These are phyloP conservation scores for Neofusicoccum ribis DNA, from an alignment of 2,329 filamentous ascomycete species.

Conservation along the genomic window DNA sequence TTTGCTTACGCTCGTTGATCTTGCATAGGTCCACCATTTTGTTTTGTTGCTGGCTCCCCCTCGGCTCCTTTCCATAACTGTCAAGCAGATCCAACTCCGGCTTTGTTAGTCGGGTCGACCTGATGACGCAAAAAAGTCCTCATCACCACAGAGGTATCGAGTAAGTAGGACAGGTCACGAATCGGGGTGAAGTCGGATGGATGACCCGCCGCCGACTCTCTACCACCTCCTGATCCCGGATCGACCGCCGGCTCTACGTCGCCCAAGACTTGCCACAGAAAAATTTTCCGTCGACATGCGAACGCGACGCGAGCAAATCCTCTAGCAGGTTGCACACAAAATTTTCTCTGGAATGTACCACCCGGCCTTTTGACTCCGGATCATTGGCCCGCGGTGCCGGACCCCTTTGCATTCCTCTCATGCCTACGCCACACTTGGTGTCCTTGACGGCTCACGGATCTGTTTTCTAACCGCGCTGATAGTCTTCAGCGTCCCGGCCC, in stretches of 20 bases:
- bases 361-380: background rate
- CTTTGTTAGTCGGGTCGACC: background rate
- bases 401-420: constrained; percentile 6
- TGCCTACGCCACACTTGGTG: background rate
- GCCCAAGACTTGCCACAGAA: background rate
- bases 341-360: background rate
- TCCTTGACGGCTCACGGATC: background rate
- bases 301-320: background rate
- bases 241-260: background rate
- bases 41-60: background rate
- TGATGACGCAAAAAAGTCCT: background rate
- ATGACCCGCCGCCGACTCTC: background rate
- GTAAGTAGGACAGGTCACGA: background rate
- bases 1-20: background rate
- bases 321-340: background rate
- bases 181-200: background rate
- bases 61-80: background rate
- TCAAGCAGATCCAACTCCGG: background rate
- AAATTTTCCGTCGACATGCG: constrained; percentile 4
- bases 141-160: background rate
- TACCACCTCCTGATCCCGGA: background rate
- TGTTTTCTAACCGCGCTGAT: background rate
- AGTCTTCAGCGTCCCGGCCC: constrained; percentile 1
- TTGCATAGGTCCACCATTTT: background rate
- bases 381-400: background rate